A percentile compares a stretch with the other conserved stretches of the same genome.
Conservation (phyloP, 1,284 basidiomycete species). For the Bondarzewia mesenterica region DNA sequence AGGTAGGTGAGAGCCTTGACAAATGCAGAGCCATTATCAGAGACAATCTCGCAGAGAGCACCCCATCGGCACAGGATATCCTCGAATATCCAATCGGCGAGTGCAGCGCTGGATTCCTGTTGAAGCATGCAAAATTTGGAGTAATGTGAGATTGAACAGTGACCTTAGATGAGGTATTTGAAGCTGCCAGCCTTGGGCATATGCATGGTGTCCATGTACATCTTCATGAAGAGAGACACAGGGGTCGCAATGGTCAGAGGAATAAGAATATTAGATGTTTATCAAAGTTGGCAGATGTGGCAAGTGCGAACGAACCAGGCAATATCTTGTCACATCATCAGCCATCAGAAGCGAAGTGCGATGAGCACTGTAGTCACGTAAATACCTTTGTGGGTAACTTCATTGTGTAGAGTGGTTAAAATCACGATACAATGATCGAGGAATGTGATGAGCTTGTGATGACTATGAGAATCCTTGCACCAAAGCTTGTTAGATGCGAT, state of each 20-base stretch:
- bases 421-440: not conserved
- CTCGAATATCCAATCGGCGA: conserved; percentile 20
- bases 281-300: conserved; percentile 26
- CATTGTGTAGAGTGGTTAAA: not conserved
- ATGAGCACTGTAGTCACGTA: conserved; percentile 1
- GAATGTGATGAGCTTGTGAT: not conserved
- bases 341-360: conserved; percentile 22
- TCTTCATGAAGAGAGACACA: conserved; percentile 21
- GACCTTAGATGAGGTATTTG: conserved; percentile 18
- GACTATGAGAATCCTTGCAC: not conserved
- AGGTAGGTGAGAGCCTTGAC: conserved; percentile 25
- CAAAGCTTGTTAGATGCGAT: not conserved
- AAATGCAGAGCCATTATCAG: conserved; percentile 22
- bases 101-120: conserved; percentile 4
- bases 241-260: conserved; percentile 24
- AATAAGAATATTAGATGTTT: conserved; percentile 19
- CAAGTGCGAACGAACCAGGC: conserved; percentile 27
- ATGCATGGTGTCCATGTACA: conserved; percentile 26
- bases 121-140: conserved; percentile 16
- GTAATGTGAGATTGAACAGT: conserved; percentile 15
- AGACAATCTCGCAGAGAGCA: conserved; percentile 14
- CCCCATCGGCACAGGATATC: conserved; percentile 19
- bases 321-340: conserved; percentile 18
- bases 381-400: not conserved
- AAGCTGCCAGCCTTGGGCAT: conserved; percentile 15